Conservation (phyloP, 345 rosid species). For the Fremontodendron californicum region DNA sequence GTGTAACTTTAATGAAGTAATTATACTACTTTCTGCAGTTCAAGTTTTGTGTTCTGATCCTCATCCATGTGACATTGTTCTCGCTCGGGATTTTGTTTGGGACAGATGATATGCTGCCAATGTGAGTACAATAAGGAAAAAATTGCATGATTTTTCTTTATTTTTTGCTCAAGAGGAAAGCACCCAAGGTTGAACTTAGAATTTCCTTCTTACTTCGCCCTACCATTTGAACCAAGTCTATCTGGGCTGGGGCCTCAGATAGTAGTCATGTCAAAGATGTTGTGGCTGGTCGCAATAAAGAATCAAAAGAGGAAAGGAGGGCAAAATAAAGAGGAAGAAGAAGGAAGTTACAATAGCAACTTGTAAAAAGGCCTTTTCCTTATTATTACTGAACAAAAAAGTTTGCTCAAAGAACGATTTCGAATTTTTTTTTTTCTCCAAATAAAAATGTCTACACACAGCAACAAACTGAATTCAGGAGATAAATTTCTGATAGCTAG, state of each 20-base stretch:
- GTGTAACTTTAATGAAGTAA: not conserved
- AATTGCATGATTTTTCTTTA: not conserved
- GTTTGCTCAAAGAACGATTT: no score
- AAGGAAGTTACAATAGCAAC: no score
- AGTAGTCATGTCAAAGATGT: not conserved
- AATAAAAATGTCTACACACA: not conserved
- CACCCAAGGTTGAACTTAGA: not conserved
- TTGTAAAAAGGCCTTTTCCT: no score
- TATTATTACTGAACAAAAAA: no score
- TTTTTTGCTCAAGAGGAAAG: not conserved
- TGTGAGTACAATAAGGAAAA: not conserved
- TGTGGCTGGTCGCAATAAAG: not conserved
- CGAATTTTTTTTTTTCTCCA: not conserved
- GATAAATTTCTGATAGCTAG: not conserved
- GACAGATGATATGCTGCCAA: not conserved
- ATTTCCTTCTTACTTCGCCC: not conserved
- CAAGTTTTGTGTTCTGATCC: not conserved
- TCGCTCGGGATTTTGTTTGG: not conserved
- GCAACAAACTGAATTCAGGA: not conserved
- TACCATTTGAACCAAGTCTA: not conserved
- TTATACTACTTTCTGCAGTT: not conserved
- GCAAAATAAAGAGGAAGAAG: not conserved
- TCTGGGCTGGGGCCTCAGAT: no score
- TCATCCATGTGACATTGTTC: not conserved
- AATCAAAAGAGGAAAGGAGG: not conserved